These are phyloP conservation scores for Syncephalastrum monosporum DNA, from an alignment of 371 early-diverging fungal species.

Conservation along the genomic window DNA sequence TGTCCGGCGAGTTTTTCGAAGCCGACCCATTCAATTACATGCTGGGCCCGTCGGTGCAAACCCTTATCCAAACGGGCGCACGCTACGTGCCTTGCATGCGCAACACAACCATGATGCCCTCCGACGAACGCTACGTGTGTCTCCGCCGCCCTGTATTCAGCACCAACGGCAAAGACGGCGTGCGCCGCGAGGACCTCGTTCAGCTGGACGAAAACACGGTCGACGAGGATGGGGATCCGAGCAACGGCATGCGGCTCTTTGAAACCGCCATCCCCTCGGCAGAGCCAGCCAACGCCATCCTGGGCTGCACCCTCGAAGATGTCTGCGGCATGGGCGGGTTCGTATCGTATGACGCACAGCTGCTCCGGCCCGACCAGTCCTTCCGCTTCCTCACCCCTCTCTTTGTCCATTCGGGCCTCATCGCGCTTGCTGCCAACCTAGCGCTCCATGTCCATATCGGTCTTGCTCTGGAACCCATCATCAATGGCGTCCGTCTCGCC, in stretches of 20 bases:
- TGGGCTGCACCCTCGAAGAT: constrained; percentile 36
- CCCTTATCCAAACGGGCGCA: constrained; percentile 44
- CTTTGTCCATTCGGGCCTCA: constrained; percentile 74
- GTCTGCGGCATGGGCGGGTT: constrained; percentile 50
- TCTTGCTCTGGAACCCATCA: constrained; percentile 63
- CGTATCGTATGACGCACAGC: background rate
- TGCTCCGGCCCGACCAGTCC: constrained; percentile 58
- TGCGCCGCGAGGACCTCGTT: background rate
- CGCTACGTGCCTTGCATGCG: constrained; percentile 55
- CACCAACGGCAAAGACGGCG: constrained; percentile 3
- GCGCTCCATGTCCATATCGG: constrained; percentile 59
- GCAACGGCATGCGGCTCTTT: background rate
- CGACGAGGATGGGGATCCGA: background rate
- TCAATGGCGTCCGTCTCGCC: constrained; percentile 65
- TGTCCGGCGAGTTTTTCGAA: constrained; percentile 21
- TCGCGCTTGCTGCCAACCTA: constrained; percentile 70
- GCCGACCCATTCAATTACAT: constrained; percentile 24
- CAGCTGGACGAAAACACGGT: constrained; percentile 5
- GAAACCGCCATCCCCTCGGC: background rate
- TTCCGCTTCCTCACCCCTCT: constrained; percentile 73
- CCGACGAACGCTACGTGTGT: constrained; percentile 30
- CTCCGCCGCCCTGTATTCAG: constrained; percentile 5
- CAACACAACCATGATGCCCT: constrained; percentile 25
- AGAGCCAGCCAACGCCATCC: background rate
- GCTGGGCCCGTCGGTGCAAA: constrained; percentile 26